These are phyloP conservation scores for Dacryopinax primogenitus DNA, from an alignment of 768 basidiomycete species.

Conservation along the genomic window DNA sequence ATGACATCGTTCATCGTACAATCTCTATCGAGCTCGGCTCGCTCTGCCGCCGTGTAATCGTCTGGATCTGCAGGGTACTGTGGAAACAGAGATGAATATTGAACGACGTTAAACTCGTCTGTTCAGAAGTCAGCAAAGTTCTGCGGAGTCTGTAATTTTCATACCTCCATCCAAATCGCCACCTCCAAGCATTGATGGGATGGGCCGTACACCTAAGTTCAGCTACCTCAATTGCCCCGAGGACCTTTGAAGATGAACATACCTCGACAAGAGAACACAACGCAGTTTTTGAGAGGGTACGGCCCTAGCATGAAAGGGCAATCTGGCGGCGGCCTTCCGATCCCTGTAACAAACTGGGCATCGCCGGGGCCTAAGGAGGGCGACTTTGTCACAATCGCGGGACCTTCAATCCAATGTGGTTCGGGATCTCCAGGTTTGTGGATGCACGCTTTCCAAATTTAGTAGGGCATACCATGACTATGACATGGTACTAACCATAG, in stretches of 20 bases:
- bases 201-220: constrained; percentile 43
- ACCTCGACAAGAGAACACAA: constrained; percentile 54
- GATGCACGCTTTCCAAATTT: not conserved
- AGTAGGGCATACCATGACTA: not conserved
- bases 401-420: not conserved
- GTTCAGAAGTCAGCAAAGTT: not conserved
- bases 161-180: constrained; percentile 50
- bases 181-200: constrained; percentile 52
- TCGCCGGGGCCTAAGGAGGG: constrained; percentile 10
- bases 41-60: constrained; percentile 15
- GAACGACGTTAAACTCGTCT: constrained; percentile 43
- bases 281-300: constrained; percentile 20
- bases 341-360: constrained; percentile 33
- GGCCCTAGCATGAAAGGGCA: constrained; percentile 41
- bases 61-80: not conserved
- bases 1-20: constrained; percentile 53
- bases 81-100: constrained; percentile 21
- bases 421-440: not conserved
- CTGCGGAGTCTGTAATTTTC: not conserved
- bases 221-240: no score
- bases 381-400: not conserved
- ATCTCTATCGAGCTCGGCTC: constrained; percentile 30
- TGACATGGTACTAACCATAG: constrained; percentile 38
- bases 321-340: constrained; percentile 43
- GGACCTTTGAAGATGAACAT: not conserved